phyloP scores from a whole-genome alignment of 345 rosid genomes.

The Toxicodendron radicans region DNA sequence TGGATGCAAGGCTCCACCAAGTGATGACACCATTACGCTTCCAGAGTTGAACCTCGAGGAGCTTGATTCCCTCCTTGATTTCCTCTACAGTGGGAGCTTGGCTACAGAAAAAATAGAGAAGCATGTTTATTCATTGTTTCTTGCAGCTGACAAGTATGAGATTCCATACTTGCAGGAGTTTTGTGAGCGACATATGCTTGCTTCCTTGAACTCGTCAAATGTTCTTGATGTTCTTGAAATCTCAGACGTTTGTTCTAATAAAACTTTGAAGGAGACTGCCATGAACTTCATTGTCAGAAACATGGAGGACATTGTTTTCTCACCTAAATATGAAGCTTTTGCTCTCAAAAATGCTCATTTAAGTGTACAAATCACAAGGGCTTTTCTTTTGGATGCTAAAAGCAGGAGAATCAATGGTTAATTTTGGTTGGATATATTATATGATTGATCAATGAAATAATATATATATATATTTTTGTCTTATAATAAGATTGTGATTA shows the following conservation, averaged over 20 bases:
- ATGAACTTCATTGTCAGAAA: constrained; percentile 55
- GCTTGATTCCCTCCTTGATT: constrained; percentile 71
- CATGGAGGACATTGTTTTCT: constrained; percentile 60
- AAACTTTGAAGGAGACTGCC: constrained; percentile 50
- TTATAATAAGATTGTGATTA: background rate
- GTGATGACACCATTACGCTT: constrained; percentile 47
- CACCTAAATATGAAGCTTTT: constrained; percentile 59
- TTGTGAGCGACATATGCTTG: constrained; percentile 60
- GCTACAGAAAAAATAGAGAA: constrained; percentile 45
- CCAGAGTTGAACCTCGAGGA: constrained; percentile 62
- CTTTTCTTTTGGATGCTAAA: constrained; percentile 50
- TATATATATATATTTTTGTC: background rate
- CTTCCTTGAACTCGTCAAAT: constrained; percentile 41
- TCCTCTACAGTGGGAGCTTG: constrained; percentile 73
- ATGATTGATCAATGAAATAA: background rate
- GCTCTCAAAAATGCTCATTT: constrained; percentile 55
- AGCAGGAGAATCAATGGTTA: constrained; percentile 24
- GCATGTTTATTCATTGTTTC: constrained; percentile 52
- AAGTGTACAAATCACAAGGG: constrained; percentile 68
- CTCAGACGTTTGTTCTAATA: constrained; percentile 54
- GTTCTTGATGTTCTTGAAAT: constrained; percentile 68
- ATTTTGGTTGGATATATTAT: no score
- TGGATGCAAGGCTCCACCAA: constrained; percentile 58
- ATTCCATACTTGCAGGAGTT: constrained; percentile 57
- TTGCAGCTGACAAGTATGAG: constrained; percentile 79